phyloP scores from a whole-genome alignment of 495 filamentous ascomycete genomes.

The Cercophora sp. region DNA sequence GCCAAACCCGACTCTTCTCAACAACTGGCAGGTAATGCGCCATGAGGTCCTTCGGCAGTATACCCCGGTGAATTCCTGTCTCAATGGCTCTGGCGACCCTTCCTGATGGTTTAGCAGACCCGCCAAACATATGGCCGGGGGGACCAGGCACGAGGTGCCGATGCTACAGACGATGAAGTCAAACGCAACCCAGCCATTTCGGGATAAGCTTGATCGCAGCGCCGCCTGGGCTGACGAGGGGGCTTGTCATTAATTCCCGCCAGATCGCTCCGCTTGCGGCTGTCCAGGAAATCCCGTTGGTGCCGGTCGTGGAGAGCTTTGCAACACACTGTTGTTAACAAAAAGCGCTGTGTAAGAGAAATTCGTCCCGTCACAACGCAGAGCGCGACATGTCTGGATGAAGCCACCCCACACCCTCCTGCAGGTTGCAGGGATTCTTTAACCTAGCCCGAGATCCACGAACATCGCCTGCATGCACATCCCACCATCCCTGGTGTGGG shows the following conservation, averaged over 20 bases:
- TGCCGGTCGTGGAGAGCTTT: neutral
- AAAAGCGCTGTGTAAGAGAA: conserved; percentile 25
- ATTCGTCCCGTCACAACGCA: conserved; percentile 11
- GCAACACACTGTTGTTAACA: conserved; percentile 4
- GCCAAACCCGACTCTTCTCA: neutral
- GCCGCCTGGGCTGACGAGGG: neutral
- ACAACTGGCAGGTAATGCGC: neutral
- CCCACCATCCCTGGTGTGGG: conserved; percentile 17
- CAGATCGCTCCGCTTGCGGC: conserved; percentile 16
- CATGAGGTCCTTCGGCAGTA: neutral
- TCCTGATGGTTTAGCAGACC: too few species aligned
- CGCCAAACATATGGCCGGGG: too few species aligned
- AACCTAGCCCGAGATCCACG: conserved; percentile 30
- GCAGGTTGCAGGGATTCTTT: conserved; percentile 23
- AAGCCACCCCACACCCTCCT: conserved; percentile 33
- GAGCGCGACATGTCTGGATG: conserved; percentile 14
- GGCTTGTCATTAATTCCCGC: neutral
- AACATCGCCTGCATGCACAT: conserved; percentile 32
- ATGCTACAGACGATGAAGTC: too few species aligned
- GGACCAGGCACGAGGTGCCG: too few species aligned
- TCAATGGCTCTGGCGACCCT: too few species aligned
- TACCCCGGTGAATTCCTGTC: too few species aligned
- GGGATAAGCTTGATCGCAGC: conserved; percentile 9
- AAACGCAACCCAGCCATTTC: too few species aligned
- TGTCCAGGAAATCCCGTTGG: conserved; percentile 1